Base-by-base conservation (phyloP, 2,329 filamentous ascomycete genomes). In the Xylariaceae sp. region DNA sequence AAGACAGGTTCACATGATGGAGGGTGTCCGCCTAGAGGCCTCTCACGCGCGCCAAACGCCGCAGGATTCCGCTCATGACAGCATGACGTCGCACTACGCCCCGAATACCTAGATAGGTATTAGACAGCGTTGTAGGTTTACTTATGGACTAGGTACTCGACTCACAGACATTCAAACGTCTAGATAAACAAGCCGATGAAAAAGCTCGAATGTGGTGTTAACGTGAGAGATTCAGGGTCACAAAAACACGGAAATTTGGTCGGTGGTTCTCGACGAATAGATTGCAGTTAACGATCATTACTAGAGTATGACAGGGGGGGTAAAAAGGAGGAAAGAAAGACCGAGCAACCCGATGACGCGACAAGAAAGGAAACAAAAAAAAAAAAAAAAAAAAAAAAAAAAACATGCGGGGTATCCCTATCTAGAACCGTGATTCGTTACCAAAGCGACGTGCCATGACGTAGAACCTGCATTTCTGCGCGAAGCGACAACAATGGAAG, bases 1-100 rank as follows among this genome's bases (percentile, higher is more conserved):
- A 42, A 27, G 50, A 8, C 31, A 32, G 47, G 53, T 34, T 49
- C 57, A 57, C 57, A 57, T 59, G 57, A 59, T 50, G 42, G 40
- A 19, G 40, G 39, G 54, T 48, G 47, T 53, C 50, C 47, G 42
- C 47, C 41, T 52, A 52, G 11, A 35, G 27, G 12, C 29, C 30
- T 43, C 51, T 57, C 57, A 59, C 51, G 57, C 51, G 54, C 54
- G 42, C 26, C 45, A 12, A 50, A 39, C 31, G 34, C 31, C 30
- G 37, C 46, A 40, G 41, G 54, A 53, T 50, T 52, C 11, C 11
- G 45, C 35, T 49, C 54, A 57, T 54, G 57, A 50, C 50, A 50
- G 39, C 19, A 19, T 19, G 19, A 19, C 19, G 19, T 19, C 19
- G 19, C 19, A 19, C 19, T 19, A 19, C 19, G 19, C 19, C 19